A percentile compares a stretch with the other conserved stretches of the same genome.
These are phyloP conservation scores for Alternaria novae-zelandiae DNA, from an alignment of 2,329 filamentous ascomycete genomes.

Conservation along the genomic window DNA sequence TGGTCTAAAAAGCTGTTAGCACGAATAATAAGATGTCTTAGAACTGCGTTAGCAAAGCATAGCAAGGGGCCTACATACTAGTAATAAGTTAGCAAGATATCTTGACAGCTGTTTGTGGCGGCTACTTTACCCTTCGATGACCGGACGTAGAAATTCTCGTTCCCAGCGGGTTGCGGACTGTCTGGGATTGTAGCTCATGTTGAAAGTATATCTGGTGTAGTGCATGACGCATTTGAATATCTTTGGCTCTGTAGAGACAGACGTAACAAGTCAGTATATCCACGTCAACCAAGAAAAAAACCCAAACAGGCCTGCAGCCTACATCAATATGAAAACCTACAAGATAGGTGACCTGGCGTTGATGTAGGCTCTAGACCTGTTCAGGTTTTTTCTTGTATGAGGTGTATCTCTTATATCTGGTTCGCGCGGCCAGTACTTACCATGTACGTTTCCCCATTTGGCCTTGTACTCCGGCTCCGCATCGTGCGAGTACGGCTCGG, in stretches of 20 bases:
- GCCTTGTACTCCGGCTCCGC: slow-evolving; percentile 24
- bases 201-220: slow-evolving; percentile 46
- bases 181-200: slow-evolving; percentile 36
- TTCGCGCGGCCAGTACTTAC: neutral
- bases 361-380: no score
- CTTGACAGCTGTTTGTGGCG: neutral
- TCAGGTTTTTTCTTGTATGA: no score
- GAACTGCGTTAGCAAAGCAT: neutral
- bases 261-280: neutral
- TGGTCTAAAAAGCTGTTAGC: slow-evolving; percentile 12
- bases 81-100: neutral
- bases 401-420: neutral
- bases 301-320: no score
- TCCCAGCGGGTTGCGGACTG: slow-evolving; percentile 31
- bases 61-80: neutral
- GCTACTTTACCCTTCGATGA: slow-evolving; percentile 25
- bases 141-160: slow-evolving; percentile 37
- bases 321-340: no score
- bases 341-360: no score
- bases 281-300: no score
- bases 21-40: neutral
- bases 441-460: slow-evolving; percentile 40
- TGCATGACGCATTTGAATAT: slow-evolving; percentile 46
- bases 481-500: slow-evolving; percentile 24
- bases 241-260: slow-evolving; percentile 24